Evolutionary conservation across 192 early-diverging fungal species (phyloP).

Genomic region (Coemansia sp.): DNA sequence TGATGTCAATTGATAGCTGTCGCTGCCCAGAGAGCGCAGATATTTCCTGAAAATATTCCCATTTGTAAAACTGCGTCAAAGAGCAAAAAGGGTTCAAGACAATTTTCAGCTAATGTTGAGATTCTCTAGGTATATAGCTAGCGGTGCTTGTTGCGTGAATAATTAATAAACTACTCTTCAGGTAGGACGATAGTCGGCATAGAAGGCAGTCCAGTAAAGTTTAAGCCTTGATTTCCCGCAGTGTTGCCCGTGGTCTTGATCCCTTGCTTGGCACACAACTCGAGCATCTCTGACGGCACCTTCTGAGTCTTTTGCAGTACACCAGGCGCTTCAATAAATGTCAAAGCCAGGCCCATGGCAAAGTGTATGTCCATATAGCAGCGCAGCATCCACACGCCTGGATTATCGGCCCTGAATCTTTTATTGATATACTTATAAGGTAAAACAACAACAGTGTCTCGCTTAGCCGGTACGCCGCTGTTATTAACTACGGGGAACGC

Average conservation of each 20-base stretch:
- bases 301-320: slow-evolving; percentile 52
- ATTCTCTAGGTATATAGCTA: background rate
- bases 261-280: slow-evolving; percentile 61
- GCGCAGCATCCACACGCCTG: slow-evolving; percentile 82
- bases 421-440: slow-evolving; percentile 60
- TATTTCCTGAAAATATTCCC: background rate
- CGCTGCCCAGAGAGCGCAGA: background rate
- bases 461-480: slow-evolving; percentile 33
- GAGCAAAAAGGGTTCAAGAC: background rate
- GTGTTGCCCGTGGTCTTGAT: slow-evolving; percentile 68
- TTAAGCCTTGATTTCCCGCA: slow-evolving; percentile 66
- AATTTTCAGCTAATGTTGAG: background rate
- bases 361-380: slow-evolving; percentile 67
- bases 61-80: background rate
- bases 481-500: slow-evolving; percentile 23
- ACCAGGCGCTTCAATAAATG: slow-evolving; percentile 71
- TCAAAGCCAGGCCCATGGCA: slow-evolving; percentile 67
- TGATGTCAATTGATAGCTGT: background rate
- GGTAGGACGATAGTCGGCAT: slow-evolving; percentile 26
- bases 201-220: slow-evolving; percentile 59
- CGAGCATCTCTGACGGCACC: slow-evolving; percentile 55
- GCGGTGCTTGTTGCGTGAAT: background rate
- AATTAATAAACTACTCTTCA: background rate
- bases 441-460: slow-evolving; percentile 66
- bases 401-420: slow-evolving; percentile 75